Evolutionary conservation across 2,329 filamentous ascomycete species (phyloP).

Genomic region (Pseudogymnoascus sp.): DNA sequence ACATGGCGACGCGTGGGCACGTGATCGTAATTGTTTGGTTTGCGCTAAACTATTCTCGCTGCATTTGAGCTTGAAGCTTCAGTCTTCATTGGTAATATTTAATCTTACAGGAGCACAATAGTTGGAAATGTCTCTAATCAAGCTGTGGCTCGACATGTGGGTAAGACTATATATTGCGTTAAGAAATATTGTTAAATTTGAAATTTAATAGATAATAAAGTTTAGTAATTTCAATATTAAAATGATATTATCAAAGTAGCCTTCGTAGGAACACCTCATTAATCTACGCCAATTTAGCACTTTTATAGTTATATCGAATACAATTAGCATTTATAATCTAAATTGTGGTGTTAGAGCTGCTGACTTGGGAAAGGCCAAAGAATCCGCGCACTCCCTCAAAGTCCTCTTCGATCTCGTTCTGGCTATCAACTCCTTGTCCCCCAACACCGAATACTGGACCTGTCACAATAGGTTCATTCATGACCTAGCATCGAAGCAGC

Average conservation of each 20-base stretch:
- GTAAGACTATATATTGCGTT: background rate
- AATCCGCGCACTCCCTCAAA: constrained; percentile 73
- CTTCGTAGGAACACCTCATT: no score
- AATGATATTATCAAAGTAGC: background rate
- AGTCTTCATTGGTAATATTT: background rate
- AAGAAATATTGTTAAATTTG: background rate
- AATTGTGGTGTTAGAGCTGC: no score
- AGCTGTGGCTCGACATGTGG: background rate
- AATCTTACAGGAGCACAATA: background rate
- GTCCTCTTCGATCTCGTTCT: constrained; percentile 78
- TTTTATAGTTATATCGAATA: no score
- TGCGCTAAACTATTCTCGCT: background rate
- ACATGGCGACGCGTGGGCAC: background rate
- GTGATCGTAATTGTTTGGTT: background rate
- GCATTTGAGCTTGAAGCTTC: background rate
- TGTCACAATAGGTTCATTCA: no score
- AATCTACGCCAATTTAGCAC: no score
- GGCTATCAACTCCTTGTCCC: constrained; percentile 70
- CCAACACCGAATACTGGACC: no score
- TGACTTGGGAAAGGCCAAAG: constrained; percentile 88
- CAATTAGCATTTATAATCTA: no score
- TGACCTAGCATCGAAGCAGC: no score
- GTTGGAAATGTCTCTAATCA: background rate
- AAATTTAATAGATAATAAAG: background rate
- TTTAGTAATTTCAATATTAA: background rate